Conservation (phyloP, 345 rosid genomes). For the Durio zibethinus region DNA sequence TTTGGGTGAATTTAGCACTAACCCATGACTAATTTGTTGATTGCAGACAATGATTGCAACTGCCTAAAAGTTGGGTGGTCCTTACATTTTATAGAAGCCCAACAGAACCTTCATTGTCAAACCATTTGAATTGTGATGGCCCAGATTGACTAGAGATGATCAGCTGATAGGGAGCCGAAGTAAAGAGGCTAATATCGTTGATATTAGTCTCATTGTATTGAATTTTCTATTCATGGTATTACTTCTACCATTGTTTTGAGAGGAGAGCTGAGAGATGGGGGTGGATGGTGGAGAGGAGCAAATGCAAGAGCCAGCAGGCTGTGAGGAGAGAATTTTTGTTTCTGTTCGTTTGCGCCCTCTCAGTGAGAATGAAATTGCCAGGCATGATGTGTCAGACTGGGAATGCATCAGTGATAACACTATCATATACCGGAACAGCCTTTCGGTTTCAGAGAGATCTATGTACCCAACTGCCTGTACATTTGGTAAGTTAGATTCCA, state of each 20-base stretch:
- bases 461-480: slow-evolving; percentile 84
- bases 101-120: slow-evolving; percentile 17
- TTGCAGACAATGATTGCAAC: slow-evolving; percentile 32
- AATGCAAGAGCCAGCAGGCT: slow-evolving; percentile 37
- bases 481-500: slow-evolving; percentile 60
- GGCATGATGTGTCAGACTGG: slow-evolving; percentile 79
- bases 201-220: slow-evolving; percentile 1
- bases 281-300: slow-evolving; percentile 51
- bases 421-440: slow-evolving; percentile 62
- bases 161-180: slow-evolving; percentile 18
- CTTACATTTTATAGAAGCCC: slow-evolving; percentile 25
- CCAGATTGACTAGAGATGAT: slow-evolving; percentile 18
- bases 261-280: slow-evolving; percentile 42
- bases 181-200: not conserved
- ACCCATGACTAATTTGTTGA: slow-evolving; percentile 43
- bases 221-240: slow-evolving; percentile 5
- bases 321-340: slow-evolving; percentile 69
- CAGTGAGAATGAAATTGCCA: slow-evolving; percentile 70
- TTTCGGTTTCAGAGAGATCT: slow-evolving; percentile 78
- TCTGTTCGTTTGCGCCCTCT: slow-evolving; percentile 88
- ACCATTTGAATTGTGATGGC: slow-evolving; percentile 1
- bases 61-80: slow-evolving; percentile 32
- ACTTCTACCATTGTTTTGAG: slow-evolving; percentile 13
- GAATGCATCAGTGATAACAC: slow-evolving; percentile 77
- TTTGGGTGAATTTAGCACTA: slow-evolving; percentile 34